phyloP scores from a whole-genome alignment of 2,329 filamentous ascomycete genomes.

The Colletotrichum horii region DNA sequence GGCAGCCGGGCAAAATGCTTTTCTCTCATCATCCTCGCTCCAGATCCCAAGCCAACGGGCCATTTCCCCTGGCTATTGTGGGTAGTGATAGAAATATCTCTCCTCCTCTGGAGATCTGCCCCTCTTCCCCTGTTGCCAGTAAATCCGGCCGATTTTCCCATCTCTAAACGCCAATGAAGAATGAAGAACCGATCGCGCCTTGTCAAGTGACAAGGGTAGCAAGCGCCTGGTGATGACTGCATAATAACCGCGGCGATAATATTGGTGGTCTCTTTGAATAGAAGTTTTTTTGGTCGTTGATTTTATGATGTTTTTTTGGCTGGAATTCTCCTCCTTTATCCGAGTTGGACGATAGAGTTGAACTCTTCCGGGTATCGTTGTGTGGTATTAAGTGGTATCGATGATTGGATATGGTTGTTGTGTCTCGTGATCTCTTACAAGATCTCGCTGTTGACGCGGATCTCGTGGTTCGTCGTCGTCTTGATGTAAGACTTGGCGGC shows the following conservation, averaged over 20 bases:
- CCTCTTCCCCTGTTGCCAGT: neutral
- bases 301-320: neutral
- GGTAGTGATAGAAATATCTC: neutral
- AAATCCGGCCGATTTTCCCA: neutral
- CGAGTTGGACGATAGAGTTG: neutral
- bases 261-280: neutral
- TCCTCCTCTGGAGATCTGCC: neutral
- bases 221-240: neutral
- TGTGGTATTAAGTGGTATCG: neutral
- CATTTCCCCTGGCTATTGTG: neutral
- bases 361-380: neutral
- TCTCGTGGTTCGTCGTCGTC: constrained; percentile 45
- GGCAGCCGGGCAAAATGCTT: neutral
- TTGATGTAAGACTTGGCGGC: constrained; percentile 45
- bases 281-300: neutral
- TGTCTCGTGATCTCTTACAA: constrained; percentile 12
- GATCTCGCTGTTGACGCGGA: constrained; percentile 40
- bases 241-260: neutral
- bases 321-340: neutral
- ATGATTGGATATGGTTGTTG: neutral
- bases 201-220: neutral
- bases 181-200: neutral
- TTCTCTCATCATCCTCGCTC: neutral
- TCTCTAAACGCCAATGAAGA: neutral
- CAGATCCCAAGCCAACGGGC: neutral